phyloP scores from a whole-genome alignment of 2,329 filamentous ascomycete species.

The Alternaria arbusti region DNA sequence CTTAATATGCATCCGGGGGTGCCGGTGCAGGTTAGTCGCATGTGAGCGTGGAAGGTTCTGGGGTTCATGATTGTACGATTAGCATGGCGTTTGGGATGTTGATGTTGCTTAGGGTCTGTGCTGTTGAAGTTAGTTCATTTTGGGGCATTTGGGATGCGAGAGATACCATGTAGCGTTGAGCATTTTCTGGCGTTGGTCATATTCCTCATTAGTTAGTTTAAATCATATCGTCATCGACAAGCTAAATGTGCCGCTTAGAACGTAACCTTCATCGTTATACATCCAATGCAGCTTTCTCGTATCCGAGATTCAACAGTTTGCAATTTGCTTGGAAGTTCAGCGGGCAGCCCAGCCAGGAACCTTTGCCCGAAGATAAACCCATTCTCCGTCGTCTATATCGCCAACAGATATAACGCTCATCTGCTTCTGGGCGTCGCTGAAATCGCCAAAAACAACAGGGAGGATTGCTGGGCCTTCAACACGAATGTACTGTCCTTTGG shows the following conservation, averaged over 20 bases:
- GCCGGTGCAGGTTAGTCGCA: slow-evolving; percentile 34
- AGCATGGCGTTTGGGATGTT: neutral
- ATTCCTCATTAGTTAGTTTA: neutral
- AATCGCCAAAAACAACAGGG: neutral
- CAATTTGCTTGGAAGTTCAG: neutral
- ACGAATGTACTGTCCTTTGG: neutral
- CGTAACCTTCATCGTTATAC: neutral
- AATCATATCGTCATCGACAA: neutral
- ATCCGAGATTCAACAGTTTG: neutral
- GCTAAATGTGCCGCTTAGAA: neutral
- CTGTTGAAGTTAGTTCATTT: neutral
- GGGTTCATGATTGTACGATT: neutral
- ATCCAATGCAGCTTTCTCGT: neutral
- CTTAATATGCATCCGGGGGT: slow-evolving; percentile 49
- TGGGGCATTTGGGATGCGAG: neutral
- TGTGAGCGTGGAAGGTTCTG: neutral
- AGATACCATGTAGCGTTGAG: slow-evolving; percentile 5
- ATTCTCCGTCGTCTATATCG: neutral
- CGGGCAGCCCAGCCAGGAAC: neutral
- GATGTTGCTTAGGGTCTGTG: neutral
- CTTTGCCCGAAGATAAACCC: neutral
- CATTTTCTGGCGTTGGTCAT: neutral
- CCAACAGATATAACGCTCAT: neutral
- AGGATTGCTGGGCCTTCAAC: neutral
- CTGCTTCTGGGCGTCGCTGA: neutral